Percentiles rank a stretch among this genome's conserved stretches.
phyloP scores from a whole-genome alignment of 306 rosid genomes.

The Inga laurina region DNA sequence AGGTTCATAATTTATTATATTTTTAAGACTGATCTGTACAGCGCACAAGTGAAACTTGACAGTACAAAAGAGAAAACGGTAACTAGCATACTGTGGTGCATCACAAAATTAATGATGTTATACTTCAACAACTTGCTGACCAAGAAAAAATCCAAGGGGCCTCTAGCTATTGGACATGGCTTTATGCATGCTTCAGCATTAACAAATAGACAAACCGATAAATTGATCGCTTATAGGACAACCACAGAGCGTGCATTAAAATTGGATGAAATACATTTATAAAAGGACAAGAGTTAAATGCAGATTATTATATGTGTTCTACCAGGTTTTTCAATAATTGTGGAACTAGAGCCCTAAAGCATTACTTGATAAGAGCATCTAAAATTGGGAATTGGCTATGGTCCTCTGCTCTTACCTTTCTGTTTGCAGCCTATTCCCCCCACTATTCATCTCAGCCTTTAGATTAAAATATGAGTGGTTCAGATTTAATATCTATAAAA shows the following conservation, averaged over 20 bases:
- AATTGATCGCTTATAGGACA: not conserved
- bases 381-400: too few species aligned
- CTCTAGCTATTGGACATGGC: not conserved
- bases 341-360: not conserved
- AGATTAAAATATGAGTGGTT: too few species aligned
- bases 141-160: not conserved
- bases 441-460: too few species aligned
- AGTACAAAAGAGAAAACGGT: conserved; percentile 5
- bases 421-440: too few species aligned
- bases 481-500: too few species aligned
- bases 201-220: not conserved
- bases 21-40: conserved; percentile 22
- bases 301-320: not conserved
- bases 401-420: too few species aligned
- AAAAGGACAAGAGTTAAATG: not conserved
- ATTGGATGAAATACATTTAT: not conserved
- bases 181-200: not conserved
- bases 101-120: conserved; percentile 15
- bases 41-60: conserved; percentile 22
- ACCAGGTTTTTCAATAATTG: not conserved
- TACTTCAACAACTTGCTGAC: conserved; percentile 10
- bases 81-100: conserved; percentile 4
- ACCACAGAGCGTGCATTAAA: not conserved
- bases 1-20: conserved; percentile 16
- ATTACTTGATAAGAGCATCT: not conserved